Conservation (phyloP, 1,284 basidiomycete species). For the Tilletia indica region DNA sequence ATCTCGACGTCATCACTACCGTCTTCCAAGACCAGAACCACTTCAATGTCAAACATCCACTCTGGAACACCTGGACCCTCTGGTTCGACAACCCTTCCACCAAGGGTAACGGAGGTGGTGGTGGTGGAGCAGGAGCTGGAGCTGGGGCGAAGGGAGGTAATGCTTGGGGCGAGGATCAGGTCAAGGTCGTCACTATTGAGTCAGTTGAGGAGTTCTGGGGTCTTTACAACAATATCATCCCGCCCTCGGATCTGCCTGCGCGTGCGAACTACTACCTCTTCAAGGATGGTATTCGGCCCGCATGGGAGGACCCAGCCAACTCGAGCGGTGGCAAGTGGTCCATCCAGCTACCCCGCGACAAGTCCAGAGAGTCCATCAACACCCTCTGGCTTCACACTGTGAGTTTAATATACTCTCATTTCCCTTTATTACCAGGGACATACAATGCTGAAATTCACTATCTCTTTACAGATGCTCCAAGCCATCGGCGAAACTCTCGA, state of each 20-base stretch:
- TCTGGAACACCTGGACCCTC: slow-evolving; percentile 53
- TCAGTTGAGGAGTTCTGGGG: slow-evolving; percentile 56
- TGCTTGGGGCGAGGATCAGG: slow-evolving; percentile 55
- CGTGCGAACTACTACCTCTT: slow-evolving; percentile 99
- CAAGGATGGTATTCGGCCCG: slow-evolving; percentile 79
- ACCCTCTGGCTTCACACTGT: slow-evolving; percentile 93
- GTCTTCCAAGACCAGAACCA: slow-evolving; percentile 51
- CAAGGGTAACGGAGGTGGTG: slow-evolving; percentile 29
- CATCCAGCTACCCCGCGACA: slow-evolving; percentile 94
- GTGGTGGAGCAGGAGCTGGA: slow-evolving; percentile 37
- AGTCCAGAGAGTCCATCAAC: slow-evolving; percentile 79
- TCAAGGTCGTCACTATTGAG: slow-evolving; percentile 52
- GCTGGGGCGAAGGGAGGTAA: slow-evolving; percentile 39
- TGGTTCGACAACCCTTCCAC: slow-evolving; percentile 55
- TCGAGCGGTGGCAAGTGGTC: slow-evolving; percentile 97
- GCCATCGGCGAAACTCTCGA: slow-evolving; percentile 55
- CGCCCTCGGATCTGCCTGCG: slow-evolving; percentile 86
- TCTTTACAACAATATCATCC: slow-evolving; percentile 95
- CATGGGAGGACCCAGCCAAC: slow-evolving; percentile 92
- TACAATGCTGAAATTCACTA: slow-evolving; percentile 17
- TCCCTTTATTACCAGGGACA: background rate
- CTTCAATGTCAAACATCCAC: slow-evolving; percentile 55
- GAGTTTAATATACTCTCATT: slow-evolving; percentile 9
- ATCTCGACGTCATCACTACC: slow-evolving; percentile 38
- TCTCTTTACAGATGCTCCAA: slow-evolving; percentile 43